phyloP scores from a whole-genome alignment of 352 stramenopile species.

The Thalassiosira mediterranea region DNA sequence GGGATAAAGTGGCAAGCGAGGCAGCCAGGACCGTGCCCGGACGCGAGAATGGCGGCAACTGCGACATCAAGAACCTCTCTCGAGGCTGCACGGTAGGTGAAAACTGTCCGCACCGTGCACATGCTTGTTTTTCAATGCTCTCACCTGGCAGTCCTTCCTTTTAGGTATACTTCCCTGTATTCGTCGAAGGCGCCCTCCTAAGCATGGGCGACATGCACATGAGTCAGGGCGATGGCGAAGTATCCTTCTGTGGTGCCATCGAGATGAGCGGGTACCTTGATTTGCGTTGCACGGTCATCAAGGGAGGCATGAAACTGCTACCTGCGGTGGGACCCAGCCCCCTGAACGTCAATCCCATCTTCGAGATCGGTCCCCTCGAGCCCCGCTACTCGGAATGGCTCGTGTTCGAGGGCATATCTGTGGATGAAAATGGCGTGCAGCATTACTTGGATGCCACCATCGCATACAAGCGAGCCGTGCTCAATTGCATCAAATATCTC shows the following conservation, averaged over 20 bases:
- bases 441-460: conserved; percentile 72
- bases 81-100: conserved; percentile 61
- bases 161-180: conserved; percentile 80
- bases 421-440: conserved; percentile 68
- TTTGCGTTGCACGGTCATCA: conserved; percentile 67
- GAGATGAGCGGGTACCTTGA: conserved; percentile 75
- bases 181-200: conserved; percentile 64
- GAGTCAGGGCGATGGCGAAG: conserved; percentile 73
- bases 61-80: conserved; percentile 75
- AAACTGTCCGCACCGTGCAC: too few relatives aligned
- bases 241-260: conserved; percentile 73
- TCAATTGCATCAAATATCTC: conserved; percentile 77
- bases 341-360: conserved; percentile 69
- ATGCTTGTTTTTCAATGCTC: too few relatives aligned
- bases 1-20: conserved; percentile 55
- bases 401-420: conserved; percentile 73
- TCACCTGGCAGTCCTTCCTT: too few relatives aligned
- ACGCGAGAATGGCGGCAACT: conserved; percentile 77
- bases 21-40: conserved; percentile 67
- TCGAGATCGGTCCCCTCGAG: conserved; percentile 74
- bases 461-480: conserved; percentile 64
- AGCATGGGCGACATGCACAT: conserved; percentile 78
- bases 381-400: conserved; percentile 71
- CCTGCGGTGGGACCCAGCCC: conserved; percentile 60
- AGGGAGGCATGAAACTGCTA: conserved; percentile 72